phyloP scores from a whole-genome alignment of 768 basidiomycete species.

The Lactarius hengduanensis region DNA sequence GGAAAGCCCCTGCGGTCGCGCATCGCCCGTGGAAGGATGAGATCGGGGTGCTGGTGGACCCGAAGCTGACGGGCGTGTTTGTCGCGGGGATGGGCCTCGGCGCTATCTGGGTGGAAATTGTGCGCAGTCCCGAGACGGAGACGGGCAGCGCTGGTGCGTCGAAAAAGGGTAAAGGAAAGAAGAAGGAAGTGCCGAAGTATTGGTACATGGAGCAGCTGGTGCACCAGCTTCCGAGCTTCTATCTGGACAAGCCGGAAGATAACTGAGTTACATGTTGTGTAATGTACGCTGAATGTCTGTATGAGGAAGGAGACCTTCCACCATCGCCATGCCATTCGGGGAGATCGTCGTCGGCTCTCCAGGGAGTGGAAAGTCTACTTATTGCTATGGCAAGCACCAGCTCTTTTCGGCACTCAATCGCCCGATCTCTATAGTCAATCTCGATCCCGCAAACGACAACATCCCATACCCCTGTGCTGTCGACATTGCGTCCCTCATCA shows the following conservation, averaged over 20 bases:
- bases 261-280: not conserved
- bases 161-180: conserved; percentile 27
- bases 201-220: conserved; percentile 64
- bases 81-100: conserved; percentile 57
- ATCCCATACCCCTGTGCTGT: conserved; percentile 92
- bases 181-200: conserved; percentile 38
- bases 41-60: conserved; percentile 58
- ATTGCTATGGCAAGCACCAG: conserved; percentile 84
- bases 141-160: conserved; percentile 27
- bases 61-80: conserved; percentile 38
- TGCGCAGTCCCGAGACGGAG: conserved; percentile 32
- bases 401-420: conserved; percentile 84
- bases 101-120: conserved; percentile 70
- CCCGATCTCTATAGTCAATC: conserved; percentile 87
- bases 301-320: conserved; percentile 22
- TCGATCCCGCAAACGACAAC: conserved; percentile 85
- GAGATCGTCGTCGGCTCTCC: conserved; percentile 86
- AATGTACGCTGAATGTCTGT: not conserved
- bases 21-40: conserved; percentile 57
- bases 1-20: conserved; percentile 12
- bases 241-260: conserved; percentile 34
- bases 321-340: conserved; percentile 70
- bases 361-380: conserved; percentile 85
- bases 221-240: conserved; percentile 54
- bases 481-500: conserved; percentile 82